These are phyloP conservation scores for Penicillium subrubescens DNA, from an alignment of 495 filamentous ascomycete species.

Conservation along the genomic window DNA sequence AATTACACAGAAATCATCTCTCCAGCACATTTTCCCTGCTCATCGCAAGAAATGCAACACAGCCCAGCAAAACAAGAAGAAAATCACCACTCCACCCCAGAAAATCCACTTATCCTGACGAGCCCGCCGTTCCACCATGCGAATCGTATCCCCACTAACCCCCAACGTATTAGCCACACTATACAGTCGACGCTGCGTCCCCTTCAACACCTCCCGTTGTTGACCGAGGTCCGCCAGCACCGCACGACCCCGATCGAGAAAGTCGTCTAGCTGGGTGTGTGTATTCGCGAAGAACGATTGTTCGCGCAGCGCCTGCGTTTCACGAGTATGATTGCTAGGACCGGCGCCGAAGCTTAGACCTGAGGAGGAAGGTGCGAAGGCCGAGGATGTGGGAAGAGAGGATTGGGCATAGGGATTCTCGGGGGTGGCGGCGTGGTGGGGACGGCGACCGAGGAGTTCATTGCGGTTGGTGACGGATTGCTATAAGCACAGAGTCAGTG, in stretches of 20 bases:
- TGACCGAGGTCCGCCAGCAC: slow-evolving; percentile 87
- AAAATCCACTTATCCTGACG: slow-evolving; percentile 99
- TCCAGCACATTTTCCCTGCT: slow-evolving; percentile 1
- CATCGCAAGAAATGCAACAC: slow-evolving; percentile 82
- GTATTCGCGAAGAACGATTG: slow-evolving; percentile 82
- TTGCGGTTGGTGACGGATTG: slow-evolving; percentile 71
- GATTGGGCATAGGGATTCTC: slow-evolving; percentile 90
- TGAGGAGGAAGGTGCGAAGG: slow-evolving; percentile 43
- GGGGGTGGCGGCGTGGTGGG: slow-evolving; percentile 82
- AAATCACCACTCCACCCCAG: slow-evolving; percentile 82
- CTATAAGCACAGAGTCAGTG: slow-evolving; percentile 30
- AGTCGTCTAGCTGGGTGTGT: slow-evolving; percentile 85
- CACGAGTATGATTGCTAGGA: slow-evolving; percentile 64
- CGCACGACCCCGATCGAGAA: slow-evolving; percentile 84
- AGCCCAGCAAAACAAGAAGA: slow-evolving; percentile 89
- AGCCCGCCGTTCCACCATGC: slow-evolving; percentile 89
- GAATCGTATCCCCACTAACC: slow-evolving; percentile 91
- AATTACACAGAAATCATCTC: not conserved
- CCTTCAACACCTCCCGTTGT: slow-evolving; percentile 93
- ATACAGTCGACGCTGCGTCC: slow-evolving; percentile 86
- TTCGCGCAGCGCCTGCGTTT: slow-evolving; percentile 85
- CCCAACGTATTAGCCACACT: slow-evolving; percentile 93
- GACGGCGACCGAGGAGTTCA: slow-evolving; percentile 88
- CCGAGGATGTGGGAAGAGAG: slow-evolving; percentile 43
- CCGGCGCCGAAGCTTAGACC: slow-evolving; percentile 56